Base-by-base conservation (phyloP, 2,329 filamentous ascomycete species). In the Stachybotrys chartarum region DNA sequence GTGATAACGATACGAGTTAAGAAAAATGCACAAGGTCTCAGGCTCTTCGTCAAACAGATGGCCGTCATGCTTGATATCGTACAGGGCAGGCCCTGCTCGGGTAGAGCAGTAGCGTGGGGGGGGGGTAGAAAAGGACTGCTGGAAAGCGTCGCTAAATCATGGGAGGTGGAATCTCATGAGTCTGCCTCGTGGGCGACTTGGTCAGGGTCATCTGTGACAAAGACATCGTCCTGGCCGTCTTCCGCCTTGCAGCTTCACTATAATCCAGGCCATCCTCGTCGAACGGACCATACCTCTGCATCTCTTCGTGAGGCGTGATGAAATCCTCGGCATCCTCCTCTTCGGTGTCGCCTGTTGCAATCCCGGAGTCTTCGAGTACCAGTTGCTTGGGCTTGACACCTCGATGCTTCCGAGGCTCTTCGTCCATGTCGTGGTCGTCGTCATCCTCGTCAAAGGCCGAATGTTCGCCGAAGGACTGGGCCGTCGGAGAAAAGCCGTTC, bases 151-250 rank as follows among this genome's bases (percentile, higher is more conserved):
- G 51, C 63, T 17, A 47, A 47, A 47, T 47, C 45, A 47, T 47
- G 10, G 62, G 16, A 61, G 63, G 35, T 8, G 45, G 45, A 17
- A 47, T 24, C 16, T 47, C 45, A 10, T 63, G 59, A 51, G 60
- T 56, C 8, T 47, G 47, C 35, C 70, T 32, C 46, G 60, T 59
- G 16, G 59, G 51, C 51, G 55, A 57, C 50, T 58, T 63, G 12
- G 58, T 72, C 60, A 80, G 70, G 1, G 82, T 85, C 61, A 86
- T 67, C 64, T 83, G 81, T 57, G 82, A 82, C 11, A 87, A 73
- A 31, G 82, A 88, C 63, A 90, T 76, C 48, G 83, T 86, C 59
- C 82, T 80, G 24, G 82, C 82, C 1, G 84, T 82, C 65, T 74
- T 82, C 58, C 80, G 79, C 52, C 71, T 68, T 50, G 67, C 70